Evolutionary conservation across 331 rosid genomes (phyloP), one percentile per base, ranked within the genome.

Genomic region (Acacia pycnantha): DNA sequence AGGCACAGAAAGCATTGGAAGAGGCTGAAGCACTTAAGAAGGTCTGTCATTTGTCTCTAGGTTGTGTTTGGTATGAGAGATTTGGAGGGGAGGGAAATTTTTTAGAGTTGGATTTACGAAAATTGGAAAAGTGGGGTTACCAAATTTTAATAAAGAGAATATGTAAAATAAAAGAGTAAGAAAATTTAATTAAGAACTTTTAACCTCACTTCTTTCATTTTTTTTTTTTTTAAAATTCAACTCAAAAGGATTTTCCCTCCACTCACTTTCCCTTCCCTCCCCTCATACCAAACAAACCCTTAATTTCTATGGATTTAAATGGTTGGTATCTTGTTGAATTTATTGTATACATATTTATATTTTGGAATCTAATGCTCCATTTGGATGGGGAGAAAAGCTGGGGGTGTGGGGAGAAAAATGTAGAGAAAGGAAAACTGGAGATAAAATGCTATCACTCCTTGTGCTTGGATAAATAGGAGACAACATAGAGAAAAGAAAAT

Each of bases 11-110:
- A 80, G 98, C 97, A 18, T 74, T 96, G 90, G 99, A 96, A 87
- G 99, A 96, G 88, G 99, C 99, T 83, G 99, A 96, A 89, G 99
- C 99, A 5, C 93, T 96, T 76, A 94, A 92, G 87, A 96, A 96
- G 98, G 99, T 96, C 77, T 50, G 65, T 79, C 83, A 66, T 79
- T 47, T 79, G 86, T 53, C 80, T 74, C 82, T 35, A 35, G 40
- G 40, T 7, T 35, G 7, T 35, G 40, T 35, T 35, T 35, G 40
- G 40, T 35, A 35, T 35, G 40, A 35, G 40, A 7, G 40, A 35
- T 35, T 4, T 35, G 7, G 40, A 35, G 40, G 40, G 40, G 40
- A 35, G 40, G 40, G 40, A 35, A 4, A 35, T 35, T 35, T 5
- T 35, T 35, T 2, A 2, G 40, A 35, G 40, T 35, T 35, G 40